Conservation (phyloP, 2,329 filamentous ascomycete species). For the Cyclaneusma minus region DNA sequence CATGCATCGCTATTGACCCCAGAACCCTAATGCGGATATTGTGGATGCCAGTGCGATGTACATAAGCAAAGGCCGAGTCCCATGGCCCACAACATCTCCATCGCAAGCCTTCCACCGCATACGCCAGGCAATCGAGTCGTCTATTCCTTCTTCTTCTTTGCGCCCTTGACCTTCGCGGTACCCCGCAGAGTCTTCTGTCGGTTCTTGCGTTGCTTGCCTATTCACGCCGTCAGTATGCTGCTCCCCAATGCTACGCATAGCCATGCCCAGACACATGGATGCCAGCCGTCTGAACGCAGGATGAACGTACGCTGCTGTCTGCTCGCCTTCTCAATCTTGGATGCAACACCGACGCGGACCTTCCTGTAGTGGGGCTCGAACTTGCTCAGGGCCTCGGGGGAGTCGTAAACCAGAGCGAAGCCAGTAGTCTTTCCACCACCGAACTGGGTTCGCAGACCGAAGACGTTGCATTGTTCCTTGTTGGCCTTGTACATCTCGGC, state of each 20-base stretch:
- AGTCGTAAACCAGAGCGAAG: constrained; percentile 98
- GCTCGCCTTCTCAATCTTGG: constrained; percentile 92
- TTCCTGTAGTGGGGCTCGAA: constrained; percentile 98
- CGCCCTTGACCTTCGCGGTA: constrained; percentile 96
- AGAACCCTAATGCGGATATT: too few relatives aligned
- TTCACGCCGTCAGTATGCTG: constrained; percentile 10
- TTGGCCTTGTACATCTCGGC: constrained; percentile 92
- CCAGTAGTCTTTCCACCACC: constrained; percentile 99
- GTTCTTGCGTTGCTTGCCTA: constrained; percentile 99
- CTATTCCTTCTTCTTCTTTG: constrained; percentile 89
- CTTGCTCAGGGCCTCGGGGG: constrained; percentile 96
- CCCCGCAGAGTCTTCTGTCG: constrained; percentile 96
- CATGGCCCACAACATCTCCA: constrained; percentile 4
- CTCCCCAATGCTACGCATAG: constrained; percentile 7
- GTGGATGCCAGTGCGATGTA: constrained; percentile 11
- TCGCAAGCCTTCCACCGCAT: constrained; percentile 11
- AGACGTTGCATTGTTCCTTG: constrained; percentile 96
- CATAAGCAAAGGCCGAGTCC: constrained; percentile 1
- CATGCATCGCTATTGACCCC: too few relatives aligned
- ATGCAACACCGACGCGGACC: constrained; percentile 79
- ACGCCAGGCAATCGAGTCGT: constrained; percentile 19
- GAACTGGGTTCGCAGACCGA: constrained; percentile 96
- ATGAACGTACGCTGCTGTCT: constrained; percentile 91
- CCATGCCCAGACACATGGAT: constrained; percentile 2
- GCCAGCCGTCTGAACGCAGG: constrained; percentile 3